Percentiles rank a stretch among this genome's conserved stretches.
These are phyloP conservation scores for Diatrype stigma DNA, from an alignment of 2,329 filamentous ascomycete genomes.

Conservation along the genomic window DNA sequence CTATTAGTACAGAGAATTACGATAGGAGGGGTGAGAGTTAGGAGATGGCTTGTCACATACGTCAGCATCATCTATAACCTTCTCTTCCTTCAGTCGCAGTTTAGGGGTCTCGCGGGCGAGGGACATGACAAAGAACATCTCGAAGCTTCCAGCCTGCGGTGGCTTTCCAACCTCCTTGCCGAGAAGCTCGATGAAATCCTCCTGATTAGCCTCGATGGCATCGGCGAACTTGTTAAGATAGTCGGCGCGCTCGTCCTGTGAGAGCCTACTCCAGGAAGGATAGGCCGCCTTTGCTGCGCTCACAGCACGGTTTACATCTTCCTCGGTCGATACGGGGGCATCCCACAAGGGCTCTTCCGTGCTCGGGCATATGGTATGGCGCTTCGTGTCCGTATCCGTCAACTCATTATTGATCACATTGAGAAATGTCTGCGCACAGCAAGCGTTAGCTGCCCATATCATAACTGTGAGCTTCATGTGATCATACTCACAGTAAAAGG, in stretches of 20 bases:
- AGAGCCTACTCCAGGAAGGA: conserved; percentile 30
- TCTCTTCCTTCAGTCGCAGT: too few species aligned
- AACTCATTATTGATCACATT: background rate
- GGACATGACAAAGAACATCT: too few species aligned
- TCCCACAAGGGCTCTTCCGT: conserved; percentile 27
- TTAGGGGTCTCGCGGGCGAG: too few species aligned
- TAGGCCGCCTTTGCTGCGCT: conserved; percentile 31
- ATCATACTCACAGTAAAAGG: too few species aligned
- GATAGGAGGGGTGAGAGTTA: too few species aligned
- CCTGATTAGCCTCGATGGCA: conserved; percentile 15
- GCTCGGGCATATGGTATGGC: conserved; percentile 25
- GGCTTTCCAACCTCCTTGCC: conserved; percentile 28
- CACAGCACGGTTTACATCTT: conserved; percentile 37
- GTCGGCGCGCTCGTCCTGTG: conserved; percentile 17
- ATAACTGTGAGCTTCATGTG: too few species aligned
- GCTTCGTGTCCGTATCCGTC: background rate
- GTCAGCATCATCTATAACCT: background rate
- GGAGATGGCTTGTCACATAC: conserved; percentile 8
- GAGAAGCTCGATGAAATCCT: conserved; percentile 19
- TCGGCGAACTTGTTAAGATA: conserved; percentile 22
- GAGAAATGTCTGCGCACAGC: too few species aligned
- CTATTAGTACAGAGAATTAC: too few species aligned
- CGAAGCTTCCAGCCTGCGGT: too few species aligned
- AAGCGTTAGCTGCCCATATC: too few species aligned
- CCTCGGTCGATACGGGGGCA: conserved; percentile 34